phyloP scores from a whole-genome alignment of 768 basidiomycete genomes.

The Coprinellus aureogranulatus region DNA sequence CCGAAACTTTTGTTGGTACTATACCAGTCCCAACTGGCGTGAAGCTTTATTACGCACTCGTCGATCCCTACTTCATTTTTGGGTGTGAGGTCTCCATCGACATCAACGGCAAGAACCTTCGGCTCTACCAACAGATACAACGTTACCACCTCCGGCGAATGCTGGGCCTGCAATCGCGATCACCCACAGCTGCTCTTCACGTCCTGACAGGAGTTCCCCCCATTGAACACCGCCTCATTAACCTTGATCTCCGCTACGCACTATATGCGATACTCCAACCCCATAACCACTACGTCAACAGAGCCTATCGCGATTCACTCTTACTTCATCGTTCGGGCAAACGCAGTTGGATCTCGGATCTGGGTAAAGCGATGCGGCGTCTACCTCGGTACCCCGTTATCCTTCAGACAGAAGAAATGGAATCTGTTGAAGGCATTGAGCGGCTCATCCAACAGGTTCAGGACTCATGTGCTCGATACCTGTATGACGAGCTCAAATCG shows the following conservation, averaged over 20 bases:
- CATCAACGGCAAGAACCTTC: slow-evolving; percentile 3
- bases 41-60: background rate
- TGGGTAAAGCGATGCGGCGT: background rate
- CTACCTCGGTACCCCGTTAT: background rate
- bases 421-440: background rate
- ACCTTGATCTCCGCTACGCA: slow-evolving; percentile 17
- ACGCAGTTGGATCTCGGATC: background rate
- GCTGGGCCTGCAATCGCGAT: background rate
- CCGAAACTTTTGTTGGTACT: background rate
- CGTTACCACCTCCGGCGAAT: no score
- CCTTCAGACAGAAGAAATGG: background rate
- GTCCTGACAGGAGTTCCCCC: slow-evolving; percentile 24
- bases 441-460: background rate
- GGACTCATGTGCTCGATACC: background rate
- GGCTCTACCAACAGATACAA: slow-evolving; percentile 15
- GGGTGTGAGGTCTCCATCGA: background rate
- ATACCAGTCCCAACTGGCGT: background rate
- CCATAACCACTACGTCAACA: background rate
- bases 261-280: slow-evolving; percentile 13
- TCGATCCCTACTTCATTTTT: background rate
- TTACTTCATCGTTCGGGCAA: background rate
- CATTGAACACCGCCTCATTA: slow-evolving; percentile 14
- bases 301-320: background rate
- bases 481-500: background rate
- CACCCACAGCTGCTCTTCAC: slow-evolving; percentile 16